These are phyloP conservation scores for Sporothrix pallida DNA, from an alignment of 2,329 filamentous ascomycete genomes.

Conservation along the genomic window DNA sequence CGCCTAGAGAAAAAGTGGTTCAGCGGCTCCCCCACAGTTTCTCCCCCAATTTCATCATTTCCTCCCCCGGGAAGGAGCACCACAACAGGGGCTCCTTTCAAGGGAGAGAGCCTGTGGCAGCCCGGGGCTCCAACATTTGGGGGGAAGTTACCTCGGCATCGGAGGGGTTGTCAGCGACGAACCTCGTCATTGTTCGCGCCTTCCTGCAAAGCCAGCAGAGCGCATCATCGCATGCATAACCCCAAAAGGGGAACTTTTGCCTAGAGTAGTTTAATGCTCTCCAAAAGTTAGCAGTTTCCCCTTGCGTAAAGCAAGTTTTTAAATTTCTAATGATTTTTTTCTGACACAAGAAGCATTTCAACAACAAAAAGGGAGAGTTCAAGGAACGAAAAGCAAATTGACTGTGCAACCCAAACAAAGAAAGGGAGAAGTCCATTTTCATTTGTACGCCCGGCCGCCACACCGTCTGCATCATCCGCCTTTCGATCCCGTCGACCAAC, in stretches of 20 bases:
- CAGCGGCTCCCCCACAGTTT: constrained; percentile 7
- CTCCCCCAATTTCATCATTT: not conserved
- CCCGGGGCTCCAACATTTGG: constrained; percentile 4
- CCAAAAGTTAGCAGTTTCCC: constrained; percentile 17
- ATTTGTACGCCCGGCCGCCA: not conserved
- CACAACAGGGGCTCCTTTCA: not conserved
- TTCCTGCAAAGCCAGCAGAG: not conserved
- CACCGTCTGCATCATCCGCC: not conserved
- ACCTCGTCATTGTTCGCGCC: constrained; percentile 29
- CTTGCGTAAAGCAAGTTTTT: constrained; percentile 8
- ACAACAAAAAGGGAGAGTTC: not conserved
- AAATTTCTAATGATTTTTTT: not conserved
- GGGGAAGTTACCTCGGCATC: constrained; percentile 30
- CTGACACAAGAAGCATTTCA: not conserved
- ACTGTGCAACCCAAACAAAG: not conserved
- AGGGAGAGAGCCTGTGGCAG: not conserved
- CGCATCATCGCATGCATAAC: not conserved
- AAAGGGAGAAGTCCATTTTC: not conserved
- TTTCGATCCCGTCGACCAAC: constrained; percentile 20
- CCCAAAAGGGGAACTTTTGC: constrained; percentile 26
- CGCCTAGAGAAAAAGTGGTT: constrained; percentile 12
- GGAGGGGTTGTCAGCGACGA: constrained; percentile 24
- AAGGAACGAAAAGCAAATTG: not conserved
- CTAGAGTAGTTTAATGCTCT: constrained; percentile 19
- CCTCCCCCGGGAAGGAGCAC: not conserved